A percentile compares a stretch with the other conserved stretches of the same genome.
phyloP scores from a whole-genome alignment of 2,329 filamentous ascomycete species.

The Xylariaceae sp. region DNA sequence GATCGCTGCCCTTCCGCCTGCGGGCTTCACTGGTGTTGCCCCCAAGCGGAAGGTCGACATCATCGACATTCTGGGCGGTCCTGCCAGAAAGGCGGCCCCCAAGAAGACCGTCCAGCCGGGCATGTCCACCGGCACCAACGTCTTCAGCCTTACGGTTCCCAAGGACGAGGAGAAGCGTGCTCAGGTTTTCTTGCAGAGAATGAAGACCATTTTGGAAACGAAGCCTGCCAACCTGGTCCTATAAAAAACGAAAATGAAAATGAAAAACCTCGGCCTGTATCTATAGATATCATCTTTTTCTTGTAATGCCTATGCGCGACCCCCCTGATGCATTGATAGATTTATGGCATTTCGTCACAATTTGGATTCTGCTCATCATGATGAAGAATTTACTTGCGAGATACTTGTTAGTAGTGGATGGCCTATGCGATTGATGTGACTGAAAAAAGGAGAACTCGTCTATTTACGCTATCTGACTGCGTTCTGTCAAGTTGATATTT shows the following conservation, averaged over 20 bases:
- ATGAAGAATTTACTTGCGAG: no score
- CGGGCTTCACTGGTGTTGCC: conserved; percentile 34
- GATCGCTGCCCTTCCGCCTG: conserved; percentile 54
- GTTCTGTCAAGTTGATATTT: no score
- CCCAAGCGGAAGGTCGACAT: conserved; percentile 58
- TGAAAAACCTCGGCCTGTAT: conserved; percentile 18
- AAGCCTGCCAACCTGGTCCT: conserved; percentile 72
- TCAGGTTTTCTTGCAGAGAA: conserved; percentile 72
- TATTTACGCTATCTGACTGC: no score
- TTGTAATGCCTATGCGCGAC: conserved; percentile 12
- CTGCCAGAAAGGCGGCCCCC: conserved; percentile 29
- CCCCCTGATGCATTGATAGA: conserved; percentile 2
- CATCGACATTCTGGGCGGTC: conserved; percentile 68
- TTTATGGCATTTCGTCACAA: not conserved
- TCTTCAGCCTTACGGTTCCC: conserved; percentile 77
- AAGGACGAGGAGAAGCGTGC: conserved; percentile 78
- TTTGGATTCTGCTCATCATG: not conserved
- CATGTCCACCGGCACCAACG: conserved; percentile 57
- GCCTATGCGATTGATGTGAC: no score
- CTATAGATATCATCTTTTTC: conserved; percentile 15
- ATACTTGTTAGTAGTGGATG: no score
- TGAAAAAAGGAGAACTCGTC: no score
- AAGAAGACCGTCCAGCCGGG: conserved; percentile 39
- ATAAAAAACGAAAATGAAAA: conserved; percentile 34
- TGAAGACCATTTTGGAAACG: conserved; percentile 77